Conservation (phyloP, 768 basidiomycete species). For the Lactarius trivialis region DNA sequence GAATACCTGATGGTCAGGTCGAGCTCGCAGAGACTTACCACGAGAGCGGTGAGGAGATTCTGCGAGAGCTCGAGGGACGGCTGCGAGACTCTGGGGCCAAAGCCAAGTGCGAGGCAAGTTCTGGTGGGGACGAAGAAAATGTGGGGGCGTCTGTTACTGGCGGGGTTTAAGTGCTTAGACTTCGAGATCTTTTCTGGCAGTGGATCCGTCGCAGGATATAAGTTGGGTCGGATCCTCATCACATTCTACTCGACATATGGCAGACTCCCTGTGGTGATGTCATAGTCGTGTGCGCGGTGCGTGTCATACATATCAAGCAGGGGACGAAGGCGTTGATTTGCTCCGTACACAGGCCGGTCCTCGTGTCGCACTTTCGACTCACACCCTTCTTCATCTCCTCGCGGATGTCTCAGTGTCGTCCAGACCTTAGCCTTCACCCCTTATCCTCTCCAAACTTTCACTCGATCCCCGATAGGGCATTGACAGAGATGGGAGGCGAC, state of each 20-base stretch:
- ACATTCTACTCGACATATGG: neutral
- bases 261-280: neutral
- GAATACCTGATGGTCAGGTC: no score
- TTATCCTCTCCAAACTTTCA: neutral
- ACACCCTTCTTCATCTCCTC: neutral
- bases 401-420: neutral
- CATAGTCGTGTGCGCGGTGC: neutral
- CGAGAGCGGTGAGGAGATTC: conserved; percentile 47
- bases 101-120: neutral
- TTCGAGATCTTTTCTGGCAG: conserved; percentile 1
- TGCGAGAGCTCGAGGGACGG: conserved; percentile 33
- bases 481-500: neutral
- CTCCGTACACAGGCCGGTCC: neutral
- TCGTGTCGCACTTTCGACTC: neutral
- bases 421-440: neutral
- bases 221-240: neutral
- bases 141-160: neutral
- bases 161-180: neutral
- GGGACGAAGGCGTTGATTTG: neutral
- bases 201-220: conserved; percentile 3
- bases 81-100: neutral
- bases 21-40: conserved; percentile 55
- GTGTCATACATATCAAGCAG: neutral
- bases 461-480: neutral
- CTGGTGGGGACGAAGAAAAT: conserved; percentile 7